Evolutionary conservation across 2,329 filamentous ascomycete species (phyloP), one percentile per base, ranked within the genome.

Genomic region (Paracoccidioides brasiliensis): DNA sequence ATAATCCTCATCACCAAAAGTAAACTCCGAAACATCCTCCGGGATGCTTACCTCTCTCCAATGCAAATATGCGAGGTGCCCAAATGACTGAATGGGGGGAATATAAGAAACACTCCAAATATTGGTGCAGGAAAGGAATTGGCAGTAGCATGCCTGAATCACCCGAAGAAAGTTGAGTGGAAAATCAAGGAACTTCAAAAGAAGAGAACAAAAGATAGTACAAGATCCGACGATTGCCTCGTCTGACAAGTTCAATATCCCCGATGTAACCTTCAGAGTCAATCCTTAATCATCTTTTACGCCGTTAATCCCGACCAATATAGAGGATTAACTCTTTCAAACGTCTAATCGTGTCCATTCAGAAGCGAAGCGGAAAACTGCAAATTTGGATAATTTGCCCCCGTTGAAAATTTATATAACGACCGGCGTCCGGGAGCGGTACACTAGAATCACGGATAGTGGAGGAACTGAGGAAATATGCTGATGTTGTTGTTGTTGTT

Each of bases 391-490:
- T 32, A 41, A n/a, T 14, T n/a, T 52, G 22, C 30, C 50, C 28
- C 50, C 12, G 50, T 43, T 41, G 38, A 33, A 52, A n/a, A 41
- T 52, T n/a, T 41, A 42, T 52, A 35, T 28, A 52, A 52, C 50
- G 50, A 43, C 50, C 50, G 50, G 50, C 38, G 50, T 12, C 28
- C 10, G 38, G 40, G 22, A 42, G 28, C 7, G 12, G 15, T 33
- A 28, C 7, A 32, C n/a, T n/a, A 42, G 30, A 38, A 33, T 10
- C 28, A 33, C 14, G 6, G 15, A 50, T 12, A n/a, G 15, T 9
- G 30, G 42, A 32, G 32, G 14, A 33, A 41, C 10, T 33, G 22
- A 52, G 42, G 32, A 42, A 42, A 52, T 9, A 12, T 15, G 50
- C 6, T 42, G 22, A 1, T 22, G 22, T 22, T 30, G 38, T 22